Base-by-base conservation (phyloP, 2,329 filamentous ascomycete genomes). In the Xylaria hypoxylon region DNA sequence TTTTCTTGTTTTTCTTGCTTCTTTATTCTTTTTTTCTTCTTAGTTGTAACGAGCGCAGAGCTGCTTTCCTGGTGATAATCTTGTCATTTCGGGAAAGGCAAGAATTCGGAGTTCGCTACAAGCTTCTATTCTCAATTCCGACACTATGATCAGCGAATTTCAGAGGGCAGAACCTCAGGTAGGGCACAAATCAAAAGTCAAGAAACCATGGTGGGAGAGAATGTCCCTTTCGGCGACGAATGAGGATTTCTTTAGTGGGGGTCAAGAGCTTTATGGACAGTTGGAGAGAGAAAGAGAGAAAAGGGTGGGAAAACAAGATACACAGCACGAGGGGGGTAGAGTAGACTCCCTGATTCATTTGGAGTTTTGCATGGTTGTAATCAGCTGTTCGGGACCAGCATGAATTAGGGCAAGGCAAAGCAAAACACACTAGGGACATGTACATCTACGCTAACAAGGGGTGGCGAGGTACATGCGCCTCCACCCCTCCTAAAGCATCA, bases 371-470 rank as follows among this genome's bases (percentile, higher is more conserved):
- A 73, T 73, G 71, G 72, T 71, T 62, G 72, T 73, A 76, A 77
- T 77, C 76, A 77, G 73, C 75, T 76, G 59, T 66, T 63, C 51
- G 63, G 67, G 68, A 67, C 71, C 72, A 71, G 73, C 69, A 72
- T 71, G 59, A 61, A 68, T 63, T 70, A 62, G 69, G 73, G 68
- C 68, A 73, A 71, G 68, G 73, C 68, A 74, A 72, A 71, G 66
- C 69, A 72, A 71, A 71, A 70, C 70, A 73, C 66, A 70, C 60
- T 45, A 56, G 42, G 66, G 51, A 52, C 47, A 74, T 70, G 73
- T 75, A 76, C 69, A 64, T 52, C 60, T 52, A 47, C 74, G 68
- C 74, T 77, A 76, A 76, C 71, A 72, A 72, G 74, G 74, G 70
- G 71, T 70, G 65, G 69, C 62, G 61, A 77, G 73, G 72, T 77